Base-by-base conservation (phyloP, 345 rosid genomes). In the Cochlearia excelsa region DNA sequence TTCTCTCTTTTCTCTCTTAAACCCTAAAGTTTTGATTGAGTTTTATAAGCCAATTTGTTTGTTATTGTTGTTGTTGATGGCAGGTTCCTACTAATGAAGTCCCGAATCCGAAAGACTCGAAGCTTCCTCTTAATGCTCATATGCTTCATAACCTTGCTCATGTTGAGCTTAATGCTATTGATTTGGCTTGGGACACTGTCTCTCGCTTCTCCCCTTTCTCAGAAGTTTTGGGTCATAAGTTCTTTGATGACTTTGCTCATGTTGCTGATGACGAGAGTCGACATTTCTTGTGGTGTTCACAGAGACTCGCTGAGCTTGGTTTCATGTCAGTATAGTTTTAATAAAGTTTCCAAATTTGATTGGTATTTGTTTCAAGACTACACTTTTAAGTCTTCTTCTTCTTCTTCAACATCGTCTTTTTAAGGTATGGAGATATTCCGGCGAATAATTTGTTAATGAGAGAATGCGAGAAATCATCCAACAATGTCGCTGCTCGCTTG, bases 251-350 rank as follows among this genome's bases (percentile, higher is more conserved):
- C 69, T 92, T 92, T 69, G 95, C 93, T 45, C 96, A 65, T 71
- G 98, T 92, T 50, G 98, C 98, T 48, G 96, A 88, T 67, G 98
- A 92, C 57, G 96, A 92, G 80, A 92, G 98, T 60, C 90, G 93
- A 9, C 98, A 92, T 74, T 92, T 88, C 61, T 70, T 82, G 61
- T 92, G 96, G 96, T 92, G 96, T 71, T 88, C 93, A 0, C 95
- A 86, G 69, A 73, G 98, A 74, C 93, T 92, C 26, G 64, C 81
- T 33, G 90, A 88, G 81, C 90, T 92, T 66, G 98, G 96, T 51
- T 86, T 86, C 85, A 84, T 69, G 98, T 88, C 52, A 56, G 84
- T 45, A 45, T 37, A 5, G 10, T 26, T 16, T 16, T 16, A 33
- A 3, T 16, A 4, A 46, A 41, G 41, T 47, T 68, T 35, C 34